Conservation (phyloP, 2,329 filamentous ascomycete genomes). For the Beauveria varroae region DNA sequence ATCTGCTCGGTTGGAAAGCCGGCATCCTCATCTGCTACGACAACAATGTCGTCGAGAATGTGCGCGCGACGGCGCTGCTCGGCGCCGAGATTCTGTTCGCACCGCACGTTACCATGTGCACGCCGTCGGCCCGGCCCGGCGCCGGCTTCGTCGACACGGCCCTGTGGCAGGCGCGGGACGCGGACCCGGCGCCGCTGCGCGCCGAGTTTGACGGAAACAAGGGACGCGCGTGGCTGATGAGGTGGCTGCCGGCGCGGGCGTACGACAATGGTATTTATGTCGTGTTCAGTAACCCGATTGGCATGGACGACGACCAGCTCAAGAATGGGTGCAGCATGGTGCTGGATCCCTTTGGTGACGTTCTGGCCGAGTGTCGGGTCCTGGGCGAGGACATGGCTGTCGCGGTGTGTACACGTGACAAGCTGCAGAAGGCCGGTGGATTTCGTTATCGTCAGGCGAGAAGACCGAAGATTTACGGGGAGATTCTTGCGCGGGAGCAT, state of each 20-base stretch:
- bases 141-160: slow-evolving; percentile 14
- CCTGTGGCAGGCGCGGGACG: slow-evolving; percentile 8
- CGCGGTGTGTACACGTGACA: slow-evolving; percentile 15
- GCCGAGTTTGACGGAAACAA: slow-evolving; percentile 16
- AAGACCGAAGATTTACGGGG: slow-evolving; percentile 13
- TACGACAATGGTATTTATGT: slow-evolving; percentile 16
- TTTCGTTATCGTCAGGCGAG: slow-evolving; percentile 14
- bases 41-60: slow-evolving; percentile 17
- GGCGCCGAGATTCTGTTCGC: slow-evolving; percentile 16
- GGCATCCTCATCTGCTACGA: slow-evolving; percentile 18
- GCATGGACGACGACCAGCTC: slow-evolving; percentile 16
- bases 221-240: slow-evolving; percentile 16
- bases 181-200: slow-evolving; percentile 14
- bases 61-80: slow-evolving; percentile 12
- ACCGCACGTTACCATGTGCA: slow-evolving; percentile 17
- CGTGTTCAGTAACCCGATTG: slow-evolving; percentile 16
- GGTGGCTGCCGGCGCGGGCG: slow-evolving; percentile 15
- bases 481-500: slow-evolving; percentile 11
- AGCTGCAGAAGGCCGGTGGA: slow-evolving; percentile 13
- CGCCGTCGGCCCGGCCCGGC: slow-evolving; percentile 14
- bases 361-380: slow-evolving; percentile 13
- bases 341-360: slow-evolving; percentile 14
- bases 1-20: slow-evolving; percentile 15
- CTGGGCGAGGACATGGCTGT: slow-evolving; percentile 14
- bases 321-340: slow-evolving; percentile 17